These are phyloP conservation scores for Rhizoclosmatium globosum DNA, from an alignment of 192 early-diverging fungal species.

Conservation along the genomic window DNA sequence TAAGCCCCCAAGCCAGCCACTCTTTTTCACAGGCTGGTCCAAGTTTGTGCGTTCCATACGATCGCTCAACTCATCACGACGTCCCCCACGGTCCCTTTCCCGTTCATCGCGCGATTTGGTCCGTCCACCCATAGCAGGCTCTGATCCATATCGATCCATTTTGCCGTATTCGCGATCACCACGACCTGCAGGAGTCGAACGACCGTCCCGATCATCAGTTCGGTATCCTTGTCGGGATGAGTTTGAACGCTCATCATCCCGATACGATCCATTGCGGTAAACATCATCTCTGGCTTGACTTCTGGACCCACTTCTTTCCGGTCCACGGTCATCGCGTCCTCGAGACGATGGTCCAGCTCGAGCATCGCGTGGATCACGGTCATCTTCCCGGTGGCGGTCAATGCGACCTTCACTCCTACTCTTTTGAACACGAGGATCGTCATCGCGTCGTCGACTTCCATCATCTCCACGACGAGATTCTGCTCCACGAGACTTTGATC, in stretches of 20 bases:
- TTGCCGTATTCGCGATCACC: not conserved
- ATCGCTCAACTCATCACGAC: slow-evolving; percentile 15
- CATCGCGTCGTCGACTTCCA: not conserved
- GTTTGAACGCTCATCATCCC: slow-evolving; percentile 6
- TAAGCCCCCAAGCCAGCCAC: slow-evolving; percentile 30
- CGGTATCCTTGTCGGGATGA: not conserved
- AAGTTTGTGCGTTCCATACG: not conserved
- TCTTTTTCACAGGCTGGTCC: slow-evolving; percentile 34
- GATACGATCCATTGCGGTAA: not conserved
- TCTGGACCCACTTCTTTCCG: not conserved
- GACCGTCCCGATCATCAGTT: not conserved
- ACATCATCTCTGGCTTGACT: not conserved
- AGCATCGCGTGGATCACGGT: not conserved
- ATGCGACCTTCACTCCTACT: slow-evolving; percentile 3
- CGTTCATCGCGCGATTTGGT: slow-evolving; percentile 17
- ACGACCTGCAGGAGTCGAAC: not conserved
- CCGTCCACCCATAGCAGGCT: not conserved
- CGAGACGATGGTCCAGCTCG: not conserved
- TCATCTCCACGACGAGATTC: slow-evolving; percentile 4
- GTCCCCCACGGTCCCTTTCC: slow-evolving; percentile 14
- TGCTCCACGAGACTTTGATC: not conserved
- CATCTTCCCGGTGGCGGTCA: not conserved
- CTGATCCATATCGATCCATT: not conserved
- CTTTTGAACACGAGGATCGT: not conserved
- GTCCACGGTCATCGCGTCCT: slow-evolving; percentile 3